A percentile compares a stretch with the other conserved stretches of the same genome.
phyloP scores from a whole-genome alignment of 805 yeast species.

The Maudiozyma barnettii region DNA sequence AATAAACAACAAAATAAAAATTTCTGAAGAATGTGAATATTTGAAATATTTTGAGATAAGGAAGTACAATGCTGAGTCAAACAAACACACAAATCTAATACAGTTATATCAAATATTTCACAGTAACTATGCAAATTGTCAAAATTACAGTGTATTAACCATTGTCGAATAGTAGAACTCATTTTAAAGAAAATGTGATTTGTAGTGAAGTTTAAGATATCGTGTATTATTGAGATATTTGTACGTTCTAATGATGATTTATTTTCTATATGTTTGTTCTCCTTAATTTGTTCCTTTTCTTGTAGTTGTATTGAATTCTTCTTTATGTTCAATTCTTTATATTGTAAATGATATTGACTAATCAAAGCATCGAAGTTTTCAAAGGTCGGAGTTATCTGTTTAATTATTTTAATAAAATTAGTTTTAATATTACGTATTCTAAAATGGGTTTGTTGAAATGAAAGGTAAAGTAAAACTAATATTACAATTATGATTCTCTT shows the following conservation, averaged over 20 bases:
- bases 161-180: conserved; percentile 18
- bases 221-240: conserved; percentile 7
- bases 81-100: conserved; percentile 24
- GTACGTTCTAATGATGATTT: background rate
- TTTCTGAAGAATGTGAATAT: conserved; percentile 33
- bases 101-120: conserved; percentile 34
- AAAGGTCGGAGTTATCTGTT: conserved; percentile 9
- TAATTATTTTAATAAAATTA: conserved; percentile 12
- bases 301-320: background rate
- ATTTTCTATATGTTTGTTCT: no score
- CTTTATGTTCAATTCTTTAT: conserved; percentile 24
- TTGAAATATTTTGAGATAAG: conserved; percentile 27
- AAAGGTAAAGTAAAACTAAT: conserved; percentile 8
- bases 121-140: conserved; percentile 34
- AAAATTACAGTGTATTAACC: conserved; percentile 25
- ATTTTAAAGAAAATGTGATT: conserved; percentile 23
- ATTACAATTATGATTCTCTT: background rate
- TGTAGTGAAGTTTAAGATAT: conserved; percentile 28
- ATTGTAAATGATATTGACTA: conserved; percentile 21
- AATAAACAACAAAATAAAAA: conserved; percentile 36
- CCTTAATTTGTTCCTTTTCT: no score
- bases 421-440: conserved; percentile 13
- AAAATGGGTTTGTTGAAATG: conserved; percentile 19
- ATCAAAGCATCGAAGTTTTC: conserved; percentile 19
- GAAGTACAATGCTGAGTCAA: conserved; percentile 10